Percentiles rank a stretch among this genome's conserved stretches.
These are phyloP conservation scores for Candida patagonica DNA, from an alignment of 805 yeast species.

Conservation along the genomic window DNA sequence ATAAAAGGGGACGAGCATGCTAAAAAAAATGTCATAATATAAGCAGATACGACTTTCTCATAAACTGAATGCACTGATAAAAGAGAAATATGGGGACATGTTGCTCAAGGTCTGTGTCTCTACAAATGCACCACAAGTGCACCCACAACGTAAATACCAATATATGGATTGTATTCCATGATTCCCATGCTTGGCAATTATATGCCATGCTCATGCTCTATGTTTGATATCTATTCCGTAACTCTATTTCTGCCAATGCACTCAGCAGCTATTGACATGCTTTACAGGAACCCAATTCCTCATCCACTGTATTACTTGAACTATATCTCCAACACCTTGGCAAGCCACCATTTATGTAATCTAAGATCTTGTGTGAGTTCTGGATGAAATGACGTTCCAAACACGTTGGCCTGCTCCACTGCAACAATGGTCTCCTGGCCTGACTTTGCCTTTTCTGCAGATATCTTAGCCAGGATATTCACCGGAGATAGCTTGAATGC, in stretches of 20 bases:
- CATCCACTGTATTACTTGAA: no score
- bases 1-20: slow-evolving; percentile 13
- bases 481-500: slow-evolving; percentile 14
- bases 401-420: slow-evolving; percentile 53
- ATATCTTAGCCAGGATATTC: slow-evolving; percentile 20
- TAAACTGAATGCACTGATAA: slow-evolving; percentile 3
- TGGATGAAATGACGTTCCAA: slow-evolving; percentile 78
- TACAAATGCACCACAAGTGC: no score
- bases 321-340: no score
- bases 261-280: no score
- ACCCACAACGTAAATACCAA: no score
- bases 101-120: no score
- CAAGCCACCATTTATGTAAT: slow-evolving; percentile 68
- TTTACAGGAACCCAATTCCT: slow-evolving; percentile 56
- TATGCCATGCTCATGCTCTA: no score
- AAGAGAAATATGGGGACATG: not conserved
- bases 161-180: no score
- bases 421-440: slow-evolving; percentile 49
- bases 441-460: slow-evolving; percentile 8
- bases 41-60: not conserved
- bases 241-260: no score
- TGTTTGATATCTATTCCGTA: no score
- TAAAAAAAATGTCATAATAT: slow-evolving; percentile 5
- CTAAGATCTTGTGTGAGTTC: slow-evolving; percentile 51
- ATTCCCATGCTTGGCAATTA: no score